These are phyloP conservation scores for Tuber calosporum DNA, from an alignment of 495 filamentous ascomycete genomes.

Conservation along the genomic window DNA sequence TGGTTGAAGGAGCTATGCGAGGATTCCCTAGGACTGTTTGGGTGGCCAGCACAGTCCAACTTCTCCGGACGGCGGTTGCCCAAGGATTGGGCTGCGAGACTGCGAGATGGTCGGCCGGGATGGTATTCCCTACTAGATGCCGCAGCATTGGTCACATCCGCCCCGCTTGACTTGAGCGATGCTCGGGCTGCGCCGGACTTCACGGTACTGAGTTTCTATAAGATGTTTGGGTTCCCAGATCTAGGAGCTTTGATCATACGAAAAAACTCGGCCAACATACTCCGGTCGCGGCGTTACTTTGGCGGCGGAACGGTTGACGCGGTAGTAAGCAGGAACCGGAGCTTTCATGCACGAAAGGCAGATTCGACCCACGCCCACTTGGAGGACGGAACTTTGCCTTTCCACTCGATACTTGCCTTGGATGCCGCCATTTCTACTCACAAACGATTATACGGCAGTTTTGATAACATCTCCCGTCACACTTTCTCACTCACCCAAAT, in stretches of 20 bases:
- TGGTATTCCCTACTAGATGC: conserved; percentile 80
- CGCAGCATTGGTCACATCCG: conserved; percentile 72
- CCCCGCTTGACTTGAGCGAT: conserved; percentile 64
- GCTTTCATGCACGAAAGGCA: conserved; percentile 68
- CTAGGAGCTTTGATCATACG: conserved; percentile 79
- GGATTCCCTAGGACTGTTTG: conserved; percentile 53
- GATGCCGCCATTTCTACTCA: conserved; percentile 66
- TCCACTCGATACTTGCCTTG: conserved; percentile 80
- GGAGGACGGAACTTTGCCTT: conserved; percentile 83
- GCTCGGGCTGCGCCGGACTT: conserved; percentile 66
- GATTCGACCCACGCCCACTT: conserved; percentile 66
- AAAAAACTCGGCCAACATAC: conserved; percentile 53
- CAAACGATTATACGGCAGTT: conserved; percentile 59
- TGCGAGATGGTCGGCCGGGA: conserved; percentile 45
- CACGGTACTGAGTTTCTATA: conserved; percentile 84
- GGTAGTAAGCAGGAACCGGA: conserved; percentile 53
- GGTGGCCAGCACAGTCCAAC: conserved; percentile 87
- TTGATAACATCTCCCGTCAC: conserved; percentile 66
- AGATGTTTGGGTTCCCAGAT: conserved; percentile 94
- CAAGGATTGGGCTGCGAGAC: conserved; percentile 56
- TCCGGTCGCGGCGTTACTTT: conserved; percentile 68
- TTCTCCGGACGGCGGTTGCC: conserved; percentile 80
- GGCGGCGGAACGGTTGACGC: conserved; percentile 94
- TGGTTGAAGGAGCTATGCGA: conserved; percentile 52
- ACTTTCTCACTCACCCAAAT: conserved; percentile 57